A percentile compares a stretch with the other conserved stretches of the same genome.
These are phyloP conservation scores for Nicotiana tomentosiformis DNA, from an alignment of 257 asterid species.

Conservation along the genomic window DNA sequence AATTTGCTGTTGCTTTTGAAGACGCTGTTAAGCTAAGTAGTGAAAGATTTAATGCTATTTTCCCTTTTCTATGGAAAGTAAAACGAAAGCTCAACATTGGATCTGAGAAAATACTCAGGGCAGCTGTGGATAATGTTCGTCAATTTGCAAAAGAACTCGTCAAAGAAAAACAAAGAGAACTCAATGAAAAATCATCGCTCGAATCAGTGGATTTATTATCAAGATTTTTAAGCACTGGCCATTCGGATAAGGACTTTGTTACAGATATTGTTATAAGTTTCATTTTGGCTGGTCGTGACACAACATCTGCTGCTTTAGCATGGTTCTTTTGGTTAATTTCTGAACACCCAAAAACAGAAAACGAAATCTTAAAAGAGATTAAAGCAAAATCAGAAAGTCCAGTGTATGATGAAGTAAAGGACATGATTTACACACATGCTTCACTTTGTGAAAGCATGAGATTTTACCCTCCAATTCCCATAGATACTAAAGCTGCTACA, in stretches of 20 bases:
- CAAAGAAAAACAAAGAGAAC: slow-evolving; percentile 30
- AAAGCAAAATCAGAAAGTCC: slow-evolving; percentile 1
- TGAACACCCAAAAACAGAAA: slow-evolving; percentile 30
- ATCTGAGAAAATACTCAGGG: slow-evolving; percentile 34
- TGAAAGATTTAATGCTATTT: slow-evolving; percentile 25
- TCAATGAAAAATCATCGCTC: slow-evolving; percentile 7
- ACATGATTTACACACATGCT: slow-evolving; percentile 55
- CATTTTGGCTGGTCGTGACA: slow-evolving; percentile 64
- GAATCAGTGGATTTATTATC: slow-evolving; percentile 48
- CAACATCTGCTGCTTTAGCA: slow-evolving; percentile 57
- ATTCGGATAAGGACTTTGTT: slow-evolving; percentile 43
- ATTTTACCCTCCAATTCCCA: slow-evolving; percentile 62
- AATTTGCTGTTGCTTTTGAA: slow-evolving; percentile 48
- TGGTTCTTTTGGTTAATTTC: slow-evolving; percentile 67
- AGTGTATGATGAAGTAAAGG: slow-evolving; percentile 45
- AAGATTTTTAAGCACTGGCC: slow-evolving; percentile 43
- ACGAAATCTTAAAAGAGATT: slow-evolving; percentile 34
- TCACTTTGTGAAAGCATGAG: slow-evolving; percentile 57
- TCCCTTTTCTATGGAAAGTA: slow-evolving; percentile 39
- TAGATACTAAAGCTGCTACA: slow-evolving; percentile 36
- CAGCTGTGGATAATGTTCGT: slow-evolving; percentile 17
- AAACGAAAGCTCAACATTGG: slow-evolving; percentile 39
- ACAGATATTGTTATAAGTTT: slow-evolving; percentile 57
- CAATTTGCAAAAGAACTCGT: slow-evolving; percentile 38
- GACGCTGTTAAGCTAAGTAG: slow-evolving; percentile 21